A percentile compares a stretch with the other conserved stretches of the same genome.
phyloP scores from a whole-genome alignment of 768 basidiomycete species.

The Lyophyllum atratum region DNA sequence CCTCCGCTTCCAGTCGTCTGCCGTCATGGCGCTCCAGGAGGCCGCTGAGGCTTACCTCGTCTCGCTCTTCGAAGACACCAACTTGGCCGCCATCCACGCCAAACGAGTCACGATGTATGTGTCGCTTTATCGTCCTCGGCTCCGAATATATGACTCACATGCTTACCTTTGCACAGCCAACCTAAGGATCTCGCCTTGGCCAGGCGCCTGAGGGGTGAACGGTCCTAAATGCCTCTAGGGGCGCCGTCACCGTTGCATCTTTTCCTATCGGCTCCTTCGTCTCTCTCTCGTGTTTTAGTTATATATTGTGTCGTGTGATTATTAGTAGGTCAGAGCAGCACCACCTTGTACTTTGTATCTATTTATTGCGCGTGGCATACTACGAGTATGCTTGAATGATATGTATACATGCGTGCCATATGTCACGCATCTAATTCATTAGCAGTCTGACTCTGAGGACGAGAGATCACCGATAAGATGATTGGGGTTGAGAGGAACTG shows the following conservation, averaged over 20 bases:
- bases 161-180: slow-evolving; percentile 46
- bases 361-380: slow-evolving; percentile 10
- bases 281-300: neutral
- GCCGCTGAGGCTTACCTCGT: slow-evolving; percentile 90
- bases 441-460: neutral
- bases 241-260: neutral
- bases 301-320: slow-evolving; percentile 19
- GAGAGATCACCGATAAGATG: too few species aligned
- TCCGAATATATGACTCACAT: slow-evolving; percentile 18
- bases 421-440: neutral
- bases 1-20: slow-evolving; percentile 94
- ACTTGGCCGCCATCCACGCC: slow-evolving; percentile 89
- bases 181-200: slow-evolving; percentile 90
- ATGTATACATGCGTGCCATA: slow-evolving; percentile 4
- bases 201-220: slow-evolving; percentile 84
- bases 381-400: slow-evolving; percentile 9
- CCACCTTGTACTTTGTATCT: slow-evolving; percentile 16
- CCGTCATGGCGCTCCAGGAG: slow-evolving; percentile 92
- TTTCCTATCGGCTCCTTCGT: neutral
- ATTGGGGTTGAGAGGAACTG: too few species aligned
- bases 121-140: neutral
- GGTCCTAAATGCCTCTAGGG: slow-evolving; percentile 51
- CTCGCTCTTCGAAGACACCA: slow-evolving; percentile 86
- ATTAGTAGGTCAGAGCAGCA: slow-evolving; percentile 14
- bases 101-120: slow-evolving; percentile 75